Evolutionary conservation across 352 stramenopile genomes (phyloP).

Genomic region (Pythium aquatile): DNA sequence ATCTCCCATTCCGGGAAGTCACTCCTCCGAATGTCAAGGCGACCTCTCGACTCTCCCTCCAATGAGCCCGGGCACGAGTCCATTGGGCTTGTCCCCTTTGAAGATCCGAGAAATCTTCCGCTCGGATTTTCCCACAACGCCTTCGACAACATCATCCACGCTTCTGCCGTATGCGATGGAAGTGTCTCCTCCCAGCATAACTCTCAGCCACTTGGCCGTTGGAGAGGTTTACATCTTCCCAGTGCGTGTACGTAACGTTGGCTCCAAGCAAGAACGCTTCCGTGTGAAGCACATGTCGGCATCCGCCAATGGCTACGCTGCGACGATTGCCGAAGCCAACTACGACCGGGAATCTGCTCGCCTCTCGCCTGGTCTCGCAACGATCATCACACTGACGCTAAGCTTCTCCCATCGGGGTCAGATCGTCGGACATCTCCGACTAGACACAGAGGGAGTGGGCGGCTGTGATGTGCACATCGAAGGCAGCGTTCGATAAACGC

Average conservation of each 20-base stretch:
- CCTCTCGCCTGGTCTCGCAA: constrained; percentile 52
- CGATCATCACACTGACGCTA: constrained; percentile 58
- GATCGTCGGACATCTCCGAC: constrained; percentile 37
- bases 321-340: constrained; percentile 44
- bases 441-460: constrained; percentile 58
- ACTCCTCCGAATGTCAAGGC: neutral
- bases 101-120: constrained; percentile 13
- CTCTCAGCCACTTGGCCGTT: constrained; percentile 34
- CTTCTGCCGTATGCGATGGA: constrained; percentile 57
- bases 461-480: constrained; percentile 49
- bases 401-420: constrained; percentile 57
- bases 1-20: neutral
- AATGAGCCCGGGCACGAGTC: neutral
- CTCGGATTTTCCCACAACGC: neutral
- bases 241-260: constrained; percentile 65
- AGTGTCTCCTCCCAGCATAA: constrained; percentile 45
- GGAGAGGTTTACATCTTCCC: constrained; percentile 70
- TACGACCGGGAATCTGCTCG: constrained; percentile 63
- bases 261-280: constrained; percentile 63
- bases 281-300: constrained; percentile 49
- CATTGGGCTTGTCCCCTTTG: neutral
- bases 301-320: constrained; percentile 37
- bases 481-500: constrained; percentile 39
- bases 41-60: neutral
- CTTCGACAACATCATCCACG: constrained; percentile 24